Percentiles rank a stretch among this genome's conserved stretches.
These are phyloP conservation scores for Eucalyptus coolabah DNA, from an alignment of 345 rosid genomes.

Conservation along the genomic window DNA sequence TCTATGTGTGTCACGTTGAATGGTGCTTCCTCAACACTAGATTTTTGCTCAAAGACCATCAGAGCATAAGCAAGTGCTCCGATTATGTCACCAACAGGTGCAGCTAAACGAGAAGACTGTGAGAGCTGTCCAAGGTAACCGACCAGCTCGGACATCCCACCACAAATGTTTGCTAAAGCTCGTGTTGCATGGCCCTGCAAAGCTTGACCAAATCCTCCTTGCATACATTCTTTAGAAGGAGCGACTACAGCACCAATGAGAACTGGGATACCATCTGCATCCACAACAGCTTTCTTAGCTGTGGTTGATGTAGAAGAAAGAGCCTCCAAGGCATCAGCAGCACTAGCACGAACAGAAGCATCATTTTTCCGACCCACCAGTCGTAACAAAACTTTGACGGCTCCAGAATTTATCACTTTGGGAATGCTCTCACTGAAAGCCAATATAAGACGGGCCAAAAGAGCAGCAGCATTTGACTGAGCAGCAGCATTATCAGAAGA, in stretches of 20 bases:
- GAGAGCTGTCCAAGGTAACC: conserved; percentile 57
- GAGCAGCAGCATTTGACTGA: conserved; percentile 86
- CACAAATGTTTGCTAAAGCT: conserved; percentile 68
- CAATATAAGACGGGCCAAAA: conserved; percentile 66
- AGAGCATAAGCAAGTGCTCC: conserved; percentile 85
- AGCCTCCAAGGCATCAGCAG: conserved; percentile 77
- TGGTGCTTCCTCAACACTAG: conserved; percentile 33
- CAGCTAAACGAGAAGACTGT: conserved; percentile 56
- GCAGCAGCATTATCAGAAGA: conserved; percentile 66
- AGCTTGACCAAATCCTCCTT: conserved; percentile 44
- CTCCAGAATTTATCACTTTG: conserved; percentile 64
- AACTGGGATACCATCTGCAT: conserved; percentile 54
- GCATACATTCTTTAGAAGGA: conserved; percentile 71
- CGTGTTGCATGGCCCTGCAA: conserved; percentile 61
- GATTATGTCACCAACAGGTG: conserved; percentile 65
- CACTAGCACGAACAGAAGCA: conserved; percentile 56
- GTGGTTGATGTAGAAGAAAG: conserved; percentile 52
- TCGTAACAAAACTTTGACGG: conserved; percentile 51
- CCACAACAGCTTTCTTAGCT: conserved; percentile 49
- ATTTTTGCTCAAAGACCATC: conserved; percentile 44
- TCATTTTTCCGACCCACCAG: conserved; percentile 46
- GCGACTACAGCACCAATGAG: conserved; percentile 74
- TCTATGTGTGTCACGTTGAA: conserved; percentile 54
- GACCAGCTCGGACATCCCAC: conserved; percentile 66
- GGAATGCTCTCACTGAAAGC: conserved; percentile 51